phyloP scores from a whole-genome alignment of 768 basidiomycete genomes.

The Termitomyces sp. region DNA sequence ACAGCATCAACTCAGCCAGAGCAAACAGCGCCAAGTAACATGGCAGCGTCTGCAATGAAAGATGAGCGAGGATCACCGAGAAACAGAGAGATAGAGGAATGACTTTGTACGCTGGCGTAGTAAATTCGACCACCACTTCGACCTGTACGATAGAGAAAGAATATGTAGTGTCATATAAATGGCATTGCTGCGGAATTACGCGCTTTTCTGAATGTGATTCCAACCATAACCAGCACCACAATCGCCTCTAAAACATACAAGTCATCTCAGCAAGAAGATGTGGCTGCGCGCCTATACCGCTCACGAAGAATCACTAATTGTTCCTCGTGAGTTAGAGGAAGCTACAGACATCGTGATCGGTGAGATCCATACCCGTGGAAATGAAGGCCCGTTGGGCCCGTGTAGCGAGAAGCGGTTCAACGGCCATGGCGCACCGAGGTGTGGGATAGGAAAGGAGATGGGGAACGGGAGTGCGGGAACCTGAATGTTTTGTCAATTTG shows the following conservation, averaged over 20 bases:
- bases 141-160: conserved; percentile 37
- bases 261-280: neutral
- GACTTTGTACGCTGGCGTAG: conserved; percentile 50
- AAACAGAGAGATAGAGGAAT: neutral
- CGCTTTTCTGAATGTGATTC: conserved; percentile 63
- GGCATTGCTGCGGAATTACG: conserved; percentile 19
- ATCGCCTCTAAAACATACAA: conserved; percentile 56
- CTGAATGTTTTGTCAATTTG: neutral
- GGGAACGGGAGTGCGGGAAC: neutral
- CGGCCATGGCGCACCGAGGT: conserved; percentile 43
- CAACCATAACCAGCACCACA: conserved; percentile 73
- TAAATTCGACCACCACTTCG: conserved; percentile 42
- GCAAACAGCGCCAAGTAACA: conserved; percentile 85
- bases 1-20: conserved; percentile 63
- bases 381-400: conserved; percentile 72
- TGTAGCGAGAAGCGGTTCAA: conserved; percentile 70
- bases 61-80: neutral
- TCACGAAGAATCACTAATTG: conserved; percentile 54
- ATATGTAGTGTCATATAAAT: neutral
- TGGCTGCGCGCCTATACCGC: conserved; percentile 22
- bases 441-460: neutral
- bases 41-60: conserved; percentile 56
- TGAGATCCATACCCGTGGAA: conserved; percentile 50
- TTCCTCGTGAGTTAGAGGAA: conserved; percentile 7
- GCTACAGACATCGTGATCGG: neutral